These are phyloP conservation scores for Balakata baccata DNA, from an alignment of 345 rosid genomes.

Conservation along the genomic window DNA sequence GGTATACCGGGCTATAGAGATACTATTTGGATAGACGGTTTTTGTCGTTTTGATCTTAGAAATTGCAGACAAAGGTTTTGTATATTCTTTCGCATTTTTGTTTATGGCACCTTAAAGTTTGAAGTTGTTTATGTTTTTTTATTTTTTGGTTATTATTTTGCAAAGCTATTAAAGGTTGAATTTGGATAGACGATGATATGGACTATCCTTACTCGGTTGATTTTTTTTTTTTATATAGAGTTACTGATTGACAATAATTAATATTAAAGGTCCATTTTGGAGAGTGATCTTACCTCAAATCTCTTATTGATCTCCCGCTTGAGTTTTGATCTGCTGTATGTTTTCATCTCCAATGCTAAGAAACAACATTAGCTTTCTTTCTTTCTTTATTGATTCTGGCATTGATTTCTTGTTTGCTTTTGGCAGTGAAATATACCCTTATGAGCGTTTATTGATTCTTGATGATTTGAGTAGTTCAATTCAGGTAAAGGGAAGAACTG, in stretches of 20 bases:
- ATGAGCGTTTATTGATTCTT: not conserved
- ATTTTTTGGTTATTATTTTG: not conserved
- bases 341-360: not conserved
- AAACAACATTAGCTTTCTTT: not conserved
- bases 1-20: not conserved
- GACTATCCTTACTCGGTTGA: not conserved
- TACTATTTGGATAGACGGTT: not conserved
- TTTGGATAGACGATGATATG: not conserved
- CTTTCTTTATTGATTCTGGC: not conserved
- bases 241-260: too few relatives aligned
- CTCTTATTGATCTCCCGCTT: not conserved
- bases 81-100: not conserved
- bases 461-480: not conserved
- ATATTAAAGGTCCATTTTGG: not conserved
- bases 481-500: not conserved
- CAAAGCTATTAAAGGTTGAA: too few relatives aligned
- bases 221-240: too few relatives aligned
- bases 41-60: not conserved
- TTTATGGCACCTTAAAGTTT: not conserved
- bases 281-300: not conserved
- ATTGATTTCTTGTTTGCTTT: not conserved
- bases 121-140: not conserved
- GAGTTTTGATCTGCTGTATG: not conserved
- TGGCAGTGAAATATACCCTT: not conserved
- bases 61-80: not conserved